These are phyloP conservation scores for Orychophragmus violaceus DNA, from an alignment of 345 rosid species.

Conservation along the genomic window DNA sequence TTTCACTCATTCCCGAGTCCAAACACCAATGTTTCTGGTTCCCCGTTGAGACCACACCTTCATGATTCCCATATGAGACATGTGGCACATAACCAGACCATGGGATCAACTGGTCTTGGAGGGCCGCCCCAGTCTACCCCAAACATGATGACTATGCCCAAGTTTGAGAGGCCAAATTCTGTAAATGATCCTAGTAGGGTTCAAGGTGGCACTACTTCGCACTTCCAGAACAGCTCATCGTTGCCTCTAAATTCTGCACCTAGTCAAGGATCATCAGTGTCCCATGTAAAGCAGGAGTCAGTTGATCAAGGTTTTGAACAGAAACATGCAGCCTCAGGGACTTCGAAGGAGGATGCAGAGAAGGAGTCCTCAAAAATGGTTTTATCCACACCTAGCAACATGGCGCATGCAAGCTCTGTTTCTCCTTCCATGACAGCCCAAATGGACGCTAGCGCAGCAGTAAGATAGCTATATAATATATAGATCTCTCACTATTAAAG, in stretches of 20 bases:
- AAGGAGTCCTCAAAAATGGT: conserved; percentile 55
- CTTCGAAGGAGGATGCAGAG: conserved; percentile 51
- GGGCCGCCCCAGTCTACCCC: conserved; percentile 40
- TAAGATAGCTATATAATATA: conserved; percentile 26
- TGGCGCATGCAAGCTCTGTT: conserved; percentile 37
- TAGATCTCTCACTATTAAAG: not conserved
- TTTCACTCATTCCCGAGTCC: conserved; percentile 53
- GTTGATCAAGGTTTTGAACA: conserved; percentile 57
- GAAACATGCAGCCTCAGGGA: conserved; percentile 39
- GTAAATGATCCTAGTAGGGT: conserved; percentile 46
- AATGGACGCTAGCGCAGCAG: conserved; percentile 45
- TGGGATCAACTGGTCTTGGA: conserved; percentile 51
- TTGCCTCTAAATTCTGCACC: conserved; percentile 46
- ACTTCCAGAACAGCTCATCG: conserved; percentile 45
- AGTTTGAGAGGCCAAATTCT: conserved; percentile 60
- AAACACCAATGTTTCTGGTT: conserved; percentile 43
- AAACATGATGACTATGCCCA: conserved; percentile 48
- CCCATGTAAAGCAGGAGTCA: conserved; percentile 61
- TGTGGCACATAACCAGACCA: conserved; percentile 47
- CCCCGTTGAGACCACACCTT: conserved; percentile 56
- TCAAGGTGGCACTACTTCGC: conserved; percentile 45
- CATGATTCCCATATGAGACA: conserved; percentile 67
- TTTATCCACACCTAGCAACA: conserved; percentile 37
- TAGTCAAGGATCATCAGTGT: conserved; percentile 49
- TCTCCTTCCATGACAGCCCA: conserved; percentile 45